phyloP scores from a whole-genome alignment of 2,329 filamentous ascomycete species.

The Cadophora gregata region DNA sequence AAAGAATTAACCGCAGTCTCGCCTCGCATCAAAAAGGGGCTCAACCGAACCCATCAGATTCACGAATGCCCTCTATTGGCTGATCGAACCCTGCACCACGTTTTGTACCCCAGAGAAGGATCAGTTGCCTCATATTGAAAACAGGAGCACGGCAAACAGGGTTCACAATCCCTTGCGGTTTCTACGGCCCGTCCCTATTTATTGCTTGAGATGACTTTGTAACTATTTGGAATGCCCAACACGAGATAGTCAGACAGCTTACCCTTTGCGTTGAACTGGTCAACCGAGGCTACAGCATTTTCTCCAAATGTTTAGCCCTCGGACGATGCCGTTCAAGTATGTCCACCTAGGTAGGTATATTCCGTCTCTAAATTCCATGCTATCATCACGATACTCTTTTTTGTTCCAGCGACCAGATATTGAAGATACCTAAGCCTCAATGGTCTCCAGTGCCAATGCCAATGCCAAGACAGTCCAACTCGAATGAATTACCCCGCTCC shows the following conservation, averaged over 20 bases:
- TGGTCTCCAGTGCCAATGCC: no score
- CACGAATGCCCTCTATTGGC: slow-evolving; percentile 3
- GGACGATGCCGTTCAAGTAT: not conserved
- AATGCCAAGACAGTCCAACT: not conserved
- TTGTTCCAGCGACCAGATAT: not conserved
- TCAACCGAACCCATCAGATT: slow-evolving; percentile 1
- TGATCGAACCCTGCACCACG: not conserved
- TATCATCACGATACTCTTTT: not conserved
- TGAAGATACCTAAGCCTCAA: not conserved
- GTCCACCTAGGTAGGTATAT: not conserved
- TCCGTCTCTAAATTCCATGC: not conserved
- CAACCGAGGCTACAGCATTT: not conserved
- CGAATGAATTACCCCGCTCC: not conserved
- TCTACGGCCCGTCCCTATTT: not conserved
- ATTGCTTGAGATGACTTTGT: not conserved
- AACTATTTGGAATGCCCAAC: not conserved
- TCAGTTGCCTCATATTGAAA: not conserved
- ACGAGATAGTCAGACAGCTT: not conserved
- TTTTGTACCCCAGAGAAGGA: not conserved
- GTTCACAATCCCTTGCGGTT: not conserved
- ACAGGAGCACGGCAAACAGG: not conserved
- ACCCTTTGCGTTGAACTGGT: not conserved
- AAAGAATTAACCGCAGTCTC: not conserved
- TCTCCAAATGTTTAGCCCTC: not conserved
- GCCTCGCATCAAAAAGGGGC: not conserved